Percentiles rank a stretch among this genome's conserved stretches.
These are phyloP conservation scores for Grosmannia serpens DNA, from an alignment of 2,329 filamentous ascomycete genomes.

Conservation along the genomic window DNA sequence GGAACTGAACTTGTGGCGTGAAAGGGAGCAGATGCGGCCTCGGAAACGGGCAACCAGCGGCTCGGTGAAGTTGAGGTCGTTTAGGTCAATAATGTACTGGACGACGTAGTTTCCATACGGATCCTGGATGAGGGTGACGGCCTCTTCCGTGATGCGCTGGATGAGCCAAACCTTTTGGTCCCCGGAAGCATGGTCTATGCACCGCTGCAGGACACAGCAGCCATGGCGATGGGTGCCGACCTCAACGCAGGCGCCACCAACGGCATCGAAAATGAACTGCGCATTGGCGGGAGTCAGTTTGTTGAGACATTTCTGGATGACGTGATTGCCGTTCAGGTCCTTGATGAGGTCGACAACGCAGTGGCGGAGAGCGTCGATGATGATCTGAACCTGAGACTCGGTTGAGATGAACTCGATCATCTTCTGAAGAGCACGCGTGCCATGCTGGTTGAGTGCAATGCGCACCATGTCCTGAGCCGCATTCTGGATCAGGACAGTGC, in stretches of 20 bases:
- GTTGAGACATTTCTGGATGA: conserved; percentile 98
- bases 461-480: conserved; percentile 77
- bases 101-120: conserved; percentile 98
- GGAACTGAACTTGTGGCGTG: conserved; percentile 97
- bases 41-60: conserved; percentile 75
- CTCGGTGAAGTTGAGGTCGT: conserved; percentile 77
- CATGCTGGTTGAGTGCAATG: conserved; percentile 94
- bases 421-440: conserved; percentile 92
- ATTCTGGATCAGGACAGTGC: conserved; percentile 83
- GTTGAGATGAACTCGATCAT: conserved; percentile 98
- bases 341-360: conserved; percentile 92
- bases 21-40: conserved; percentile 58
- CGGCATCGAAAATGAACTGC: conserved; percentile 94
- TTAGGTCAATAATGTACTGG: conserved; percentile 94
- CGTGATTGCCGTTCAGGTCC: conserved; percentile 95
- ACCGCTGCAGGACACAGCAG: conserved; percentile 94
- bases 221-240: conserved; percentile 96
- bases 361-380: conserved; percentile 72
- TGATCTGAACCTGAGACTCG: conserved; percentile 70
- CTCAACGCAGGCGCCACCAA: conserved; percentile 73
- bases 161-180: conserved; percentile 83
- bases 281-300: conserved; percentile 75
- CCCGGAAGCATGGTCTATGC: conserved; percentile 91
- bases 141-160: conserved; percentile 73
- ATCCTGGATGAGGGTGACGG: conserved; percentile 84